phyloP scores from a whole-genome alignment of 2,329 filamentous ascomycete species.

The Plectosphaerella cucumerina region DNA sequence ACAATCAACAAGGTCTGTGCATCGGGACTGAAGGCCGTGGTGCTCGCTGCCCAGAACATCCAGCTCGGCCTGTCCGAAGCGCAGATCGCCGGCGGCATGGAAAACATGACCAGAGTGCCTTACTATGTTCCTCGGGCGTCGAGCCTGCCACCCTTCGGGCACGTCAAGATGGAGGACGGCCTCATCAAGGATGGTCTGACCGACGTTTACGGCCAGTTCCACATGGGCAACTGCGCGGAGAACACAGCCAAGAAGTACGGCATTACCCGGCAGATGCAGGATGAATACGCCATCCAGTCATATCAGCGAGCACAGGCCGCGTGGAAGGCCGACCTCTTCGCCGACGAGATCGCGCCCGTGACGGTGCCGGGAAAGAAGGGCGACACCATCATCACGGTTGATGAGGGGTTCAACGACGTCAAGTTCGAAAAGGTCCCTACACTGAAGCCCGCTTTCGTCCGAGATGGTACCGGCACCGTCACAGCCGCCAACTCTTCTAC shows the following conservation, averaged over 20 bases:
- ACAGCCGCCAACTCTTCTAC: slow-evolving; percentile 94
- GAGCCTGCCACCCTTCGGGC: slow-evolving; percentile 78
- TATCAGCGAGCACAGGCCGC: slow-evolving; percentile 88
- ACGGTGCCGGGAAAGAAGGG: slow-evolving; percentile 83
- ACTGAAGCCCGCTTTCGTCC: slow-evolving; percentile 86
- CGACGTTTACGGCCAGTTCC: slow-evolving; percentile 94
- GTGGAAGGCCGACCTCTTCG: slow-evolving; percentile 78
- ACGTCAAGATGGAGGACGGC: slow-evolving; percentile 84
- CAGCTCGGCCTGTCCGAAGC: slow-evolving; percentile 86
- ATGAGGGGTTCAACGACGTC: slow-evolving; percentile 86
- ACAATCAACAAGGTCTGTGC: slow-evolving; percentile 99
- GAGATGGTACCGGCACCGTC: slow-evolving; percentile 81
- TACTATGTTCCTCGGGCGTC: slow-evolving; percentile 85
- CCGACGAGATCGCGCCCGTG: slow-evolving; percentile 85
- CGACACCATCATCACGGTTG: slow-evolving; percentile 70
- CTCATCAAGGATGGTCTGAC: slow-evolving; percentile 92
- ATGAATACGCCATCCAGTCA: slow-evolving; percentile 82
- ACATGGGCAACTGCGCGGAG: slow-evolving; percentile 98
- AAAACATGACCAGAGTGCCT: slow-evolving; percentile 93
- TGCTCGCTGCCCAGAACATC: slow-evolving; percentile 88
- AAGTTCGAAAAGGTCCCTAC: slow-evolving; percentile 82
- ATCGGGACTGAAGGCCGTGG: slow-evolving; percentile 89
- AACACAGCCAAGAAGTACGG: slow-evolving; percentile 84
- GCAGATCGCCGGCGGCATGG: slow-evolving; percentile 92
- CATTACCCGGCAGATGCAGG: slow-evolving; percentile 81